Conservation (phyloP, 352 stramenopile species). For the Phytophthora kernoviae region DNA sequence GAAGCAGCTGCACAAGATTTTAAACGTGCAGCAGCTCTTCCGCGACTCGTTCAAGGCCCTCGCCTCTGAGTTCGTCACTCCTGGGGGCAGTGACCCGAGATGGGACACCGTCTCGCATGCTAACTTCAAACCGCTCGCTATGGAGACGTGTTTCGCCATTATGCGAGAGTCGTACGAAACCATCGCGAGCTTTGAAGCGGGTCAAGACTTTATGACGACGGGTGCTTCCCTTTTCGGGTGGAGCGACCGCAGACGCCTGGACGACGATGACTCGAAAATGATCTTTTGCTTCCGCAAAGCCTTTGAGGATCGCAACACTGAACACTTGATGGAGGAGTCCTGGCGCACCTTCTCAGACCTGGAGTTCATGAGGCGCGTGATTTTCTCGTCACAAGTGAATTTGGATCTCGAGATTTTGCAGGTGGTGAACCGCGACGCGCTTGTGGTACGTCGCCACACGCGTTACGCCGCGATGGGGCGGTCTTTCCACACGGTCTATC, state of each 20-base stretch:
- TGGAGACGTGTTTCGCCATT: conserved; percentile 41
- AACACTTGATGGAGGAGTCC: conserved; percentile 48
- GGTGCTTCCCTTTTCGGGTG: conserved; percentile 61
- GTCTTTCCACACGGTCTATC: conserved; percentile 73
- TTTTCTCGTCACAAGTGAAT: conserved; percentile 52
- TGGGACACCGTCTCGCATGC: conserved; percentile 42
- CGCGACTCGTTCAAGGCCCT: conserved; percentile 44
- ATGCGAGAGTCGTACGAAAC: conserved; percentile 64
- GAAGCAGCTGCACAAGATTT: conserved; percentile 48
- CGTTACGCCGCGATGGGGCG: conserved; percentile 50
- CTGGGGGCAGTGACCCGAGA: conserved; percentile 13
- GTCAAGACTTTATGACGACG: conserved; percentile 50
- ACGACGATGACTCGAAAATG: conserved; percentile 48
- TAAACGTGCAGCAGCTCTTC: conserved; percentile 65
- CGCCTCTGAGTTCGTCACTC: conserved; percentile 26
- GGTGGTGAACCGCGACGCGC: conserved; percentile 51
- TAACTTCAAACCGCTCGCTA: conserved; percentile 33
- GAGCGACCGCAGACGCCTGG: conserved; percentile 58
- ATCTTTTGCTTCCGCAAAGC: conserved; percentile 68
- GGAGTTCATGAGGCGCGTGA: conserved; percentile 47
- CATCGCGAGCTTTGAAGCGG: conserved; percentile 53
- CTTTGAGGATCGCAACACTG: conserved; percentile 37
- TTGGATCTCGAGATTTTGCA: conserved; percentile 56
- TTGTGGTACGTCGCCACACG: conserved; percentile 63
- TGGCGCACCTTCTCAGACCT: conserved; percentile 43